Evolutionary conservation across 1,284 basidiomycete genomes (phyloP), one percentile per base, ranked within the genome.

Genomic region (Ganoderma meredithae): DNA sequence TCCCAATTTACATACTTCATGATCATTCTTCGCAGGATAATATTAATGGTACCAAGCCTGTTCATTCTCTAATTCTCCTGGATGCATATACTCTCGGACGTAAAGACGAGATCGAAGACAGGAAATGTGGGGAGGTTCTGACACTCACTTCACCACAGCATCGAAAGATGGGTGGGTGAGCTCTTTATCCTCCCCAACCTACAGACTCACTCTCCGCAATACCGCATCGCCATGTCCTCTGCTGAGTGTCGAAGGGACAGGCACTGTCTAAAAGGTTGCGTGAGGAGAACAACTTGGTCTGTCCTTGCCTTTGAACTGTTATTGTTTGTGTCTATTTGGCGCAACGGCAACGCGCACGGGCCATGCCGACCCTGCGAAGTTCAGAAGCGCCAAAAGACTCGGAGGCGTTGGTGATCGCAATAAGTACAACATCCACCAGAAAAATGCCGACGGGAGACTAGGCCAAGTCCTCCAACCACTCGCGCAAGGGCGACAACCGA

Each of bases 241-340:
- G 83, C 88, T 71, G 73, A 71, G 68, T 69, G 65, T 74, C 78
- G 71, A 70, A 70, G 81, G 84, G 84, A 83, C 84, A 87, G 90
- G 90, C 86, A 92, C 90, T 92, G 90, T 92, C 90, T 92, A 85
- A 79, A 77, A 85, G 89, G 89, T 79, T 84, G 90, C 90, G 88
- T 81, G 81, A 74, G 69, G 73, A 67, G 71, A 73, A 67, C 66
- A 68, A 64, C 65, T 58, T 62, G 22, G 12, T 19, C 36, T 12
- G 47, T n/a, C 9, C 52, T 12, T 31, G 7, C 69, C 70, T 72
- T 73, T 71, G 65, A 19, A 33, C 19, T 39, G 33, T 25, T 13
- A 6, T 49, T 69, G 53, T 67, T 70, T 69, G 72, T 4, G 12
- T n/a, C 33, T 67, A 43, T 70, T 70, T 69, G 65, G 8, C 5